Evolutionary conservation across 352 stramenopile genomes (phyloP), one percentile per base, ranked within the genome.

Genomic region (Phytophthora citricola): DNA sequence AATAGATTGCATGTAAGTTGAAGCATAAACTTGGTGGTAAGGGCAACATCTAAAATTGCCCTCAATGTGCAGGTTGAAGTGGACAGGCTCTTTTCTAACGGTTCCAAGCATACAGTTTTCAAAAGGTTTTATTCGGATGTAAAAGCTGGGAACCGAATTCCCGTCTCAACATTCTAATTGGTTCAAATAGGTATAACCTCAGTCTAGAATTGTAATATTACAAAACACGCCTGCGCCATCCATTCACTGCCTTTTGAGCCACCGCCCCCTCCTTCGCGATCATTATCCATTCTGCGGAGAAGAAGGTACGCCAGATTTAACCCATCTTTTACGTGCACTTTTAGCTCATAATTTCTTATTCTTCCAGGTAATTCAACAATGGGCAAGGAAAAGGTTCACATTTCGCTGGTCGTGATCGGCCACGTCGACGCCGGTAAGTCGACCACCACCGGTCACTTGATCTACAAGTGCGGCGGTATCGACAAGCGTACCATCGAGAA

Each of bases 401-500:
- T 99, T 72, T 98, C 90, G 68, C 76, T 99, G 39, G 93, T 98
- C 49, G 94, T 99, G 50, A 98, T 98, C 68, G 97, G 97, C 39
- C 96, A 99, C 87, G 88, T 99, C 78, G 93, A 99, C 93, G 90
- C 94, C 82, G 97, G 98, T 59, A 99, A 99, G 87, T 99, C 97
- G 48, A 99, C 98, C 29, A 99, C 95, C 41, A 98, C 94, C n/a
- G 97, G 97, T 65, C 97, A 99, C 82, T 81, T 99, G 49, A 99
- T 99, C 75, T 99, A 99, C 92, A 99, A 99, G 87, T 98, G 95
- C 85, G 98, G 97, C 68, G 93, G 93, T 66, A 98, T 99, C 69
- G 94, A 99, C 83, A 97, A 99, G 86, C 92, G 94, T 89, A 98
- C 96, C 27, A 99, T 99, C 78, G 97, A 99, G 75, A 98, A 99